Evolutionary conservation across 345 rosid species (phyloP).

Genomic region (Gynandropsis gynandra): DNA sequence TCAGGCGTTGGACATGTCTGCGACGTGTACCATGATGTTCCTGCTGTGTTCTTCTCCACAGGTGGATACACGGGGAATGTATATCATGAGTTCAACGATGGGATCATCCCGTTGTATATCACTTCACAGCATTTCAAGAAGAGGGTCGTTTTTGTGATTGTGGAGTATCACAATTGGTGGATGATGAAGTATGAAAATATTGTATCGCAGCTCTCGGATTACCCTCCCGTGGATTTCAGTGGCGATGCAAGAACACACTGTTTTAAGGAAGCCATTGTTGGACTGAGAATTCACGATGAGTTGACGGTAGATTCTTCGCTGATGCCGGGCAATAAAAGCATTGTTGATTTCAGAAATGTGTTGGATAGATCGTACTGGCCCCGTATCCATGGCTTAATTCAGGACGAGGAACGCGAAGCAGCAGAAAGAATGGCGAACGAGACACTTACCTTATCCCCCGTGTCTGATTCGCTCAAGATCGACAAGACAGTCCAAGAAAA

Average conservation of each 20-base stretch:
- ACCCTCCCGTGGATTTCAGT: constrained; percentile 45
- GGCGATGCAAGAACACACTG: constrained; percentile 68
- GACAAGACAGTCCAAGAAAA: too few relatives aligned
- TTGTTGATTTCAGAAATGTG: constrained; percentile 53
- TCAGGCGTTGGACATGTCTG: constrained; percentile 26
- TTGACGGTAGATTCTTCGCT: constrained; percentile 46
- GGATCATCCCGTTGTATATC: constrained; percentile 66
- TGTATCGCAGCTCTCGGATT: constrained; percentile 48
- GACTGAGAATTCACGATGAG: constrained; percentile 72
- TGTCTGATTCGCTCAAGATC: constrained; percentile 18
- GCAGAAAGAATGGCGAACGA: constrained; percentile 21
- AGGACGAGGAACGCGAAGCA: constrained; percentile 35
- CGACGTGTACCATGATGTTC: constrained; percentile 55
- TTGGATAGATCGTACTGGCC: constrained; percentile 50
- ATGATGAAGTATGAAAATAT: constrained; percentile 58
- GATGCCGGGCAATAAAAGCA: constrained; percentile 34
- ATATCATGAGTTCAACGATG: constrained; percentile 83
- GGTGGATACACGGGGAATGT: constrained; percentile 81
- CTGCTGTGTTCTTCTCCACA: constrained; percentile 74
- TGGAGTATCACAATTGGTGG: constrained; percentile 87
- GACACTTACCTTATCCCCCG: constrained; percentile 23
- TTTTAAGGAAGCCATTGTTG: constrained; percentile 69
- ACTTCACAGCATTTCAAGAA: constrained; percentile 65
- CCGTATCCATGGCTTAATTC: constrained; percentile 43
- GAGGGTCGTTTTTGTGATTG: constrained; percentile 70